phyloP scores from a whole-genome alignment of 257 asterid species.

The Ballota nigra region DNA sequence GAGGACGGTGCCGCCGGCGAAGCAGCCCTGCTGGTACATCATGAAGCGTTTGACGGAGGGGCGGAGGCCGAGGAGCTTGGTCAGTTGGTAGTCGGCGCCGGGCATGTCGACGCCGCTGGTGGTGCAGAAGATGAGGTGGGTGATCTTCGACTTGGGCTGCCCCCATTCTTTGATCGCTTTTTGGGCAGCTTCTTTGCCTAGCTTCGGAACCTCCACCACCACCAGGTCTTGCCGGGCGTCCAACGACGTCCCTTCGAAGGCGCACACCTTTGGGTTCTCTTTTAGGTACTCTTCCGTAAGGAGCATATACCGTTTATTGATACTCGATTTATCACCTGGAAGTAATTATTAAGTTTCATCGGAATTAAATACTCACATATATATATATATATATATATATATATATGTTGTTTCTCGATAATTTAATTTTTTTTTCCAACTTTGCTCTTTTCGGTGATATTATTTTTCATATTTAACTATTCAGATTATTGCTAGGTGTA shows the following conservation, averaged over 20 bases:
- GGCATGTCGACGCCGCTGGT: constrained; percentile 92
- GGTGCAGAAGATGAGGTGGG: constrained; percentile 75
- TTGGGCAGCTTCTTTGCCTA: constrained; percentile 81
- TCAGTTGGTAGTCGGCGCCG: constrained; percentile 74
- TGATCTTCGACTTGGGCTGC: constrained; percentile 73
- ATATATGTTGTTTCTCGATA: no score
- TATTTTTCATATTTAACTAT: no score
- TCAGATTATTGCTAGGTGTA: no score
- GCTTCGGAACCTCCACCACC: constrained; percentile 74
- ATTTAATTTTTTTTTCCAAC: no score
- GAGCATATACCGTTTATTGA: constrained; percentile 63
- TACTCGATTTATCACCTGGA: constrained; percentile 70
- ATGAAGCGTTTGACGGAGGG: constrained; percentile 65
- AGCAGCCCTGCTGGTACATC: constrained; percentile 87
- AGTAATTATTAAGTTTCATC: background rate
- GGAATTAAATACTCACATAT: no score
- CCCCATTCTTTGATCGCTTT: constrained; percentile 90
- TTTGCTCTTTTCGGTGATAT: no score
- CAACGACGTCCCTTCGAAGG: constrained; percentile 65
- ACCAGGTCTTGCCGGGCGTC: constrained; percentile 72
- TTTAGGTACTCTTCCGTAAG: constrained; percentile 57
- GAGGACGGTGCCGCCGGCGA: constrained; percentile 70
- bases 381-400: no score
- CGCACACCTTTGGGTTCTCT: constrained; percentile 58
- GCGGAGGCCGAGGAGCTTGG: constrained; percentile 71